Percentiles rank a stretch among this genome's conserved stretches.
phyloP scores from a whole-genome alignment of 2,329 filamentous ascomycete species.

The Arachnopeziza araneosa region DNA sequence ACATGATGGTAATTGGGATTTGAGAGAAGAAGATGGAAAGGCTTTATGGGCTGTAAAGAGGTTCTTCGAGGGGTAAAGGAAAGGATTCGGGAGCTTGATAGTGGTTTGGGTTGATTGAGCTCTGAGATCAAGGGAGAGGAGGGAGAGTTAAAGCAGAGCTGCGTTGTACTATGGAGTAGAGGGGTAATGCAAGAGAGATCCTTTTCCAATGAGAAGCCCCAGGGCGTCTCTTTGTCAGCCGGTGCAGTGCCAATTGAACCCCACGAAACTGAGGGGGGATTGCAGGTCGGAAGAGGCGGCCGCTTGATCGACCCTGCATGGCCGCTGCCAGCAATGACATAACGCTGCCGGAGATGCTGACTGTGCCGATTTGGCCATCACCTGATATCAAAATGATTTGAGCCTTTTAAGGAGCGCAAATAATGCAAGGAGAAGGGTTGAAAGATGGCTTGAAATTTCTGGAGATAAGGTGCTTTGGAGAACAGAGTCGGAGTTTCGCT shows the following conservation, averaged over 20 bases:
- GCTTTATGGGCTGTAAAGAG: not conserved
- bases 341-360: not conserved
- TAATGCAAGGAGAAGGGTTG: not conserved
- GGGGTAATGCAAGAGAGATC: not conserved
- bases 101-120: no score
- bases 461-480: not conserved
- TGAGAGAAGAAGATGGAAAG: not conserved
- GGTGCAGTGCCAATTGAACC: not conserved
- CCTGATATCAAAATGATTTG: not conserved
- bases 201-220: not conserved
- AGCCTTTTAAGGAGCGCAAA: not conserved
- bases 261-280: not conserved
- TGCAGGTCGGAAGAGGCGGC: not conserved
- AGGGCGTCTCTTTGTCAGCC: not conserved
- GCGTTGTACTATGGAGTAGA: not conserved
- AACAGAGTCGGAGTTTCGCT: not conserved
- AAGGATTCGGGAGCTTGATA: no score
- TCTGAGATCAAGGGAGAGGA: no score
- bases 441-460: not conserved
- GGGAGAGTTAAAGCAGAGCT: no score
- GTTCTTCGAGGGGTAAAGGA: no score
- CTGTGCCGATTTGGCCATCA: not conserved
- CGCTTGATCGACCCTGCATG: not conserved
- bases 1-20: conserved; percentile 7
- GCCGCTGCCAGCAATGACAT: not conserved